A percentile compares a stretch with the other conserved stretches of the same genome.
Evolutionary conservation across 352 stramenopile genomes (phyloP).

Genomic region (Phytophthora aleatoria): DNA sequence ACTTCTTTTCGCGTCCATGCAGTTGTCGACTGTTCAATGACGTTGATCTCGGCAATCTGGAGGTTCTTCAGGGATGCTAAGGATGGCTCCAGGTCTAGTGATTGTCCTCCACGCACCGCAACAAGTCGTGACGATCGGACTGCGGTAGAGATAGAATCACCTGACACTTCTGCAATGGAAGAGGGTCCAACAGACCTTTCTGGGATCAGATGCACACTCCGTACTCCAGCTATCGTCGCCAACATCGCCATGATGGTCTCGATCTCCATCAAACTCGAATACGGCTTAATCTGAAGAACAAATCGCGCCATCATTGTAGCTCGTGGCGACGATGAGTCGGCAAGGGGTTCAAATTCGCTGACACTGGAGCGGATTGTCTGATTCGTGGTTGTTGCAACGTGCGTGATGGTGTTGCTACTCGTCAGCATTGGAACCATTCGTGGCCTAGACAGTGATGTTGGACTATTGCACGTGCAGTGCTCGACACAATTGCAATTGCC

Average conservation of each 20-base stretch:
- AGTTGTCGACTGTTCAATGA: constrained; percentile 46
- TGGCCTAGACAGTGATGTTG: constrained; percentile 24
- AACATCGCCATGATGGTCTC: constrained; percentile 51
- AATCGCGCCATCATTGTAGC: constrained; percentile 33
- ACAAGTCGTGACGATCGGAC: constrained; percentile 25
- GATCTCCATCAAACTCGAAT: constrained; percentile 27
- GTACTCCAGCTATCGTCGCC: constrained; percentile 36
- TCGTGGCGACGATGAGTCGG: constrained; percentile 8
- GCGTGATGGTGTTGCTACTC: constrained; percentile 28
- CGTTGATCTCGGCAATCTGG: constrained; percentile 32
- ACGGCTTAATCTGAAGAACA: constrained; percentile 41
- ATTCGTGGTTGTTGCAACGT: constrained; percentile 14
- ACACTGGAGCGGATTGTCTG: constrained; percentile 9
- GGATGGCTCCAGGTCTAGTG: constrained; percentile 28
- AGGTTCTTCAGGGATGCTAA: constrained; percentile 34
- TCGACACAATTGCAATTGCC: constrained; percentile 63
- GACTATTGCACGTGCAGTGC: constrained; percentile 58
- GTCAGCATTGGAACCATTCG: constrained; percentile 20
- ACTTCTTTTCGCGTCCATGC: constrained; percentile 67
- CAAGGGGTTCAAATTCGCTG: constrained; percentile 14
- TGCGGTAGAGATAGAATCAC: neutral
- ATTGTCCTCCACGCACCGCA: constrained; percentile 36
- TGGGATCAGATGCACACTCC: constrained; percentile 55
- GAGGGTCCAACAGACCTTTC: neutral
- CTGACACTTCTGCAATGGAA: neutral